Evolutionary conservation across 805 yeast genomes (phyloP).

Genomic region (Yarrowia deformans): DNA sequence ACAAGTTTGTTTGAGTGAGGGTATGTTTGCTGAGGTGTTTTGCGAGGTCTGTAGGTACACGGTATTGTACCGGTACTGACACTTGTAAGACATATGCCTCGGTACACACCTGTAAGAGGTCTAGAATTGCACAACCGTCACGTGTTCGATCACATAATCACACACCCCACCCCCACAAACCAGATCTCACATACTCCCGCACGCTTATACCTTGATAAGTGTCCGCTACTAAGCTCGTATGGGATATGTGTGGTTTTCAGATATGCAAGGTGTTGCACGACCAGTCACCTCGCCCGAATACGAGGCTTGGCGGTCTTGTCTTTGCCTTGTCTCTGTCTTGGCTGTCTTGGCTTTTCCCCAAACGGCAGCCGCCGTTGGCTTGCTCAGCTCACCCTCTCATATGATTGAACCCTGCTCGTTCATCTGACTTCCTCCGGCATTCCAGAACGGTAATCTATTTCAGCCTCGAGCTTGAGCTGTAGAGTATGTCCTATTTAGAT

Average conservation of each 20-base stretch:
- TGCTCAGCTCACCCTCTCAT: constrained; percentile 12
- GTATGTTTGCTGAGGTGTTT: no score
- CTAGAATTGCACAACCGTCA: no score
- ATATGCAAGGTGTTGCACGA: no score
- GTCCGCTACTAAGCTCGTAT: background rate
- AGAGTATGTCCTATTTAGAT: background rate
- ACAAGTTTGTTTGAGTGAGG: no score
- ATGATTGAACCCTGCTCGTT: constrained; percentile 5
- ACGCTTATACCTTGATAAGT: constrained; percentile 15
- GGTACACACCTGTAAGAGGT: no score
- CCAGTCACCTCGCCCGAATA: background rate
- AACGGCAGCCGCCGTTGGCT: background rate
- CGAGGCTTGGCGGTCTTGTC: constrained; percentile 20
- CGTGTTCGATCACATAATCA: no score
- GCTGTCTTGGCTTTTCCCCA: background rate
- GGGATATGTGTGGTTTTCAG: background rate
- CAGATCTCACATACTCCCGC: background rate
- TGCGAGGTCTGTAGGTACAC: background rate
- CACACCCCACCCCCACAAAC: no score
- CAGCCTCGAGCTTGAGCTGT: background rate
- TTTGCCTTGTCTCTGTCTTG: background rate
- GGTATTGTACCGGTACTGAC: no score
- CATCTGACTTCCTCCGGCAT: constrained; percentile 9
- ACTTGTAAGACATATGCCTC: no score
- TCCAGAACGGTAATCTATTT: constrained; percentile 6